Percentiles rank a stretch among this genome's conserved stretches.
phyloP scores from a whole-genome alignment of 306 rosid genomes.

The Gastrolobium bilobum region DNA sequence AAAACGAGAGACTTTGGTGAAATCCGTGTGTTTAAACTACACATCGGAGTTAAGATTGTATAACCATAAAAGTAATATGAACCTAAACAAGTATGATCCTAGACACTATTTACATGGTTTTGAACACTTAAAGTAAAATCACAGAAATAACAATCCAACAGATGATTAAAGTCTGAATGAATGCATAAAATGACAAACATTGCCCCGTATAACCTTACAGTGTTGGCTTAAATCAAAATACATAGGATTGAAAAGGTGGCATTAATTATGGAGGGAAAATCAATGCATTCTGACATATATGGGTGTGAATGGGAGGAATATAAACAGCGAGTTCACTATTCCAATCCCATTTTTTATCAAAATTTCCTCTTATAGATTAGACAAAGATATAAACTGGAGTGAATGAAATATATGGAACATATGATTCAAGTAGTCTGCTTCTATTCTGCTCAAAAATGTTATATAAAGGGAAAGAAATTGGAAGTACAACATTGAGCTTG shows the following conservation, averaged over 20 bases:
- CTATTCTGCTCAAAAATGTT: slow-evolving; percentile 9
- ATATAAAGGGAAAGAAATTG: background rate
- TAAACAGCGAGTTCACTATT: slow-evolving; percentile 19
- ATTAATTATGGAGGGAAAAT: background rate
- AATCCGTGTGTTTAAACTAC: too few species aligned
- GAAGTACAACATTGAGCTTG: background rate
- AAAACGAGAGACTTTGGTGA: too few species aligned
- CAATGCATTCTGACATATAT: background rate
- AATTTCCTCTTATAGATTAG: background rate
- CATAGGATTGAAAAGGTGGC: background rate
- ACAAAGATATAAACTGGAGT: background rate
- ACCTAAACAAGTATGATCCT: too few species aligned
- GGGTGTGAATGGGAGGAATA: background rate
- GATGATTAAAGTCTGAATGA: slow-evolving; percentile 1
- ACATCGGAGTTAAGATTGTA: too few species aligned
- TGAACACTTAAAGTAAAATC: background rate
- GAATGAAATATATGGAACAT: background rate
- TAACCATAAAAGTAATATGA: too few species aligned
- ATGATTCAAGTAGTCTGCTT: slow-evolving; percentile 22
- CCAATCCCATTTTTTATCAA: background rate
- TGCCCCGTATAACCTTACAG: background rate
- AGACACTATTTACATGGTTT: too few species aligned
- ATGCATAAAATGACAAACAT: background rate
- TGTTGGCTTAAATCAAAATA: slow-evolving; percentile 1
- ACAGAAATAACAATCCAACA: slow-evolving; percentile 3